phyloP scores from a whole-genome alignment of 768 basidiomycete genomes.

The Postia placenta region DNA sequence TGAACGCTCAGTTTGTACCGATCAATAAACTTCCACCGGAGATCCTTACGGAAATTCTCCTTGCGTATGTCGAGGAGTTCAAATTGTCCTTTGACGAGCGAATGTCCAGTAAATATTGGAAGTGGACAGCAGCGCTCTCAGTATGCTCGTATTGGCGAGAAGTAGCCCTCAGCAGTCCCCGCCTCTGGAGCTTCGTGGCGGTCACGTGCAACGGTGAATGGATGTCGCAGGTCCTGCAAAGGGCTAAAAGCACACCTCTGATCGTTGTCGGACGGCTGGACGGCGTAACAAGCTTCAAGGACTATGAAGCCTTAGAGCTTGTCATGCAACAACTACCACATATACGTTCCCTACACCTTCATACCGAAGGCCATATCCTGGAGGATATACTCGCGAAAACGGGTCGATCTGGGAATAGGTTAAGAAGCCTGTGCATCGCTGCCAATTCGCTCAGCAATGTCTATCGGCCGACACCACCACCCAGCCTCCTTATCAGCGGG shows the following conservation, averaged over 20 bases:
- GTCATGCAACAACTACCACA: neutral
- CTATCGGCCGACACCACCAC: neutral
- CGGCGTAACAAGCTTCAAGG: neutral
- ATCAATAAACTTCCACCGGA: constrained; percentile 6
- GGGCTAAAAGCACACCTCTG: neutral
- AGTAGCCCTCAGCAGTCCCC: constrained; percentile 5
- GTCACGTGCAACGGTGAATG: neutral
- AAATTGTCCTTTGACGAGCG: too few species aligned
- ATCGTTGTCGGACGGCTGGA: neutral
- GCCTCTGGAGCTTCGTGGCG: constrained; percentile 7
- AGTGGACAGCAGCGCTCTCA: constrained; percentile 5
- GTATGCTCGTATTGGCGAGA: constrained; percentile 8
- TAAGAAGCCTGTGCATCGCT: neutral
- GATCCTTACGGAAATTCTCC: constrained; percentile 9
- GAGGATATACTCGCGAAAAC: neutral
- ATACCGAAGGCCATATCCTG: neutral
- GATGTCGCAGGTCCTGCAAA: neutral
- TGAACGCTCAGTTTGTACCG: neutral
- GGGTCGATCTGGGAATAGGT: neutral
- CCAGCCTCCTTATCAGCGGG: neutral
- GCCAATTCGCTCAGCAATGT: neutral
- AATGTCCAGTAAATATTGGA: neutral
- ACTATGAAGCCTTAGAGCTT: neutral
- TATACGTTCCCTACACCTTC: neutral
- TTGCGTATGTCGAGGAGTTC: neutral